These are phyloP conservation scores for Curvularia eragrostidis DNA, from an alignment of 2,329 filamentous ascomycete genomes.

Conservation along the genomic window DNA sequence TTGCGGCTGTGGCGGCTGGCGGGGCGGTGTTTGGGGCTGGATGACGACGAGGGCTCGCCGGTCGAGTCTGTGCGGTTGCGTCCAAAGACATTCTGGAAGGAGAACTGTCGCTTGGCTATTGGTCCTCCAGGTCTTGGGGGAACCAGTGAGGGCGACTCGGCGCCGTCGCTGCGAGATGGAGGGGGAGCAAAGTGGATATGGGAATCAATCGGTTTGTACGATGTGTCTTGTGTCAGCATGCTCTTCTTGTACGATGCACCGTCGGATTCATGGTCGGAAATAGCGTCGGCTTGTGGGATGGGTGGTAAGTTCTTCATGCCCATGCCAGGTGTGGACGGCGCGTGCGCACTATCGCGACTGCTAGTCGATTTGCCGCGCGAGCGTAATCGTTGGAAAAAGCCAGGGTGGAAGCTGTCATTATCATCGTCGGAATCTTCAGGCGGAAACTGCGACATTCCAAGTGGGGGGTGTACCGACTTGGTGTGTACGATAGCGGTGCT, in stretches of 20 bases:
- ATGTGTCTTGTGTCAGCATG: constrained; percentile 54
- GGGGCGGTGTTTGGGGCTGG: constrained; percentile 22
- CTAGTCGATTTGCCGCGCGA: constrained; percentile 46
- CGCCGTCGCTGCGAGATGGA: constrained; percentile 46
- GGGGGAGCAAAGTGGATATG: constrained; percentile 54
- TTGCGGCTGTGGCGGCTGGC: constrained; percentile 39
- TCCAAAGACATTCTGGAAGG: constrained; percentile 85
- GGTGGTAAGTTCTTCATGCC: constrained; percentile 35
- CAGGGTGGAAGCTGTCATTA: constrained; percentile 52
- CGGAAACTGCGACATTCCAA: constrained; percentile 88
- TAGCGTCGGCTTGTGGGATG: constrained; percentile 30
- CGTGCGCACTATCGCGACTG: constrained; percentile 30
- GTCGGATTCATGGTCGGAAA: constrained; percentile 33
- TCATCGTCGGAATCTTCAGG: constrained; percentile 61
- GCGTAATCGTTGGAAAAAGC: constrained; percentile 53
- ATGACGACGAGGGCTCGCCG: constrained; percentile 24
- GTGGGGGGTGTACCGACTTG: constrained; percentile 71
- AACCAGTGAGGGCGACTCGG: constrained; percentile 52
- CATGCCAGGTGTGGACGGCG: constrained; percentile 19
- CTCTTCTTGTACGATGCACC: constrained; percentile 56
- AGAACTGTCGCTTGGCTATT: constrained; percentile 76
- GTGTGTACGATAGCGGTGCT: constrained; percentile 51
- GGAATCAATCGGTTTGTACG: constrained; percentile 55
- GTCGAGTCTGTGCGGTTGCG: constrained; percentile 51
- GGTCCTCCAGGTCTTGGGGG: constrained; percentile 67